Base-by-base conservation (phyloP, 1,139 yeast genomes). In the Geotrichum aggregatum region DNA sequence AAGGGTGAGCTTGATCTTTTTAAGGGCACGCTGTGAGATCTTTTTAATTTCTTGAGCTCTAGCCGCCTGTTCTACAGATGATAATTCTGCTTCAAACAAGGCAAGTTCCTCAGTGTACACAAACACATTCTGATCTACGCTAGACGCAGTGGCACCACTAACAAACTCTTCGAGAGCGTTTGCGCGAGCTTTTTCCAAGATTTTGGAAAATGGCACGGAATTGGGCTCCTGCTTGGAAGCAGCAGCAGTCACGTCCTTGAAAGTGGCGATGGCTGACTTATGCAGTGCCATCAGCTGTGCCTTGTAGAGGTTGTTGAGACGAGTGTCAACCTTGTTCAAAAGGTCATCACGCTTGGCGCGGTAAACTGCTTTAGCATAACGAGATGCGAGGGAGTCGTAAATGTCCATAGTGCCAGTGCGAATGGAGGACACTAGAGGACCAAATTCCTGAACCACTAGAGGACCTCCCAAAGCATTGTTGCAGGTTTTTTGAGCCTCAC, bases 381-480 rank as follows among this genome's bases (percentile, higher is more conserved):
- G 80, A 1, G 91, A 76, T 1, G 97, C 97, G 56, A 76, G 75
- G 13, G 73, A 62, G 63, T 87, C 94, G 65, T 79, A 91, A 18
- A 73, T 69, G 1, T 69, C 72, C 22, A 87, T 63, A 3, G 82
- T 76, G 4, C 54, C 56, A 10, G 54, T 41, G 24, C 72, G 63
- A n/a, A 64, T 52, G 14, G 52, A 50, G 5, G 61, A 52, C 43
- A 70, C 52, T 5, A 57, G 44, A 7, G 47, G 43, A 16, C 73
- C 74, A 59, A 71, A 68, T 26, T 54, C 56, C 1, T 56, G 56
- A n/a, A 66, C 59, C 16, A 54, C 50, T 10, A 52, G 45, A 6
- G 54, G 31, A 11, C 63, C 61, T 7, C 65, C 64, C 5, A 61
- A 53, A 5, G 54, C 50, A 13, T 53, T 57, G 24, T 53, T 49